phyloP scores from a whole-genome alignment of 768 basidiomycete genomes.

The Trametes gibbosa region DNA sequence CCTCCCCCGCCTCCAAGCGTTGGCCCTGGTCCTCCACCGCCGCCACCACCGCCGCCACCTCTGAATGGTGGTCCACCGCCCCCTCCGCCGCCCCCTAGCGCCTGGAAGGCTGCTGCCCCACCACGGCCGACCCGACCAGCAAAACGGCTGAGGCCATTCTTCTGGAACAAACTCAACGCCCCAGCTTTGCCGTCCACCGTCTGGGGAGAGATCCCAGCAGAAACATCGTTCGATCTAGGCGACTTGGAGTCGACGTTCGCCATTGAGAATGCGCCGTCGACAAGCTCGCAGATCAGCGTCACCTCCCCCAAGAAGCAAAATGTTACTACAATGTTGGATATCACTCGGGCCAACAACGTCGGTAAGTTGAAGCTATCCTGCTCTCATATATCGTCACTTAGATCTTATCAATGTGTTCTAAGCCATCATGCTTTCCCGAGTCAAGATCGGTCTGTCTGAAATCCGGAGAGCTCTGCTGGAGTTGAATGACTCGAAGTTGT shows the following conservation, averaged over 20 bases:
- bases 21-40: slow-evolving; percentile 21
- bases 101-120: slow-evolving; percentile 2
- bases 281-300: slow-evolving; percentile 39
- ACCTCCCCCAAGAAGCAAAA: slow-evolving; percentile 52
- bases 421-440: slow-evolving; percentile 84
- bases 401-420: background rate
- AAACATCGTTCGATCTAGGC: slow-evolving; percentile 51
- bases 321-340: slow-evolving; percentile 72
- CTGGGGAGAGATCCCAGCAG: slow-evolving; percentile 59
- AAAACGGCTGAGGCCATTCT: slow-evolving; percentile 78
- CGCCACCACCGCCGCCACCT: slow-evolving; percentile 19
- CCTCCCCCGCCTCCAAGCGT: slow-evolving; percentile 22
- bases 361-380: slow-evolving; percentile 41
- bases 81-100: slow-evolving; percentile 37
- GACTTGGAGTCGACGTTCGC: slow-evolving; percentile 77
- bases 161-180: slow-evolving; percentile 79
- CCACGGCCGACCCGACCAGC: slow-evolving; percentile 39
- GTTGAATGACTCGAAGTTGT: slow-evolving; percentile 64
- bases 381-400: background rate
- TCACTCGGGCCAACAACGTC: slow-evolving; percentile 80
- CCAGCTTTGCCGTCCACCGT: slow-evolving; percentile 49
- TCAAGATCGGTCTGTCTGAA: slow-evolving; percentile 60
- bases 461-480: slow-evolving; percentile 73
- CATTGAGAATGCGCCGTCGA: slow-evolving; percentile 46
- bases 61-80: slow-evolving; percentile 36